Conservation (phyloP, 495 filamentous ascomycete genomes). For the Penicillium verhagenii region DNA sequence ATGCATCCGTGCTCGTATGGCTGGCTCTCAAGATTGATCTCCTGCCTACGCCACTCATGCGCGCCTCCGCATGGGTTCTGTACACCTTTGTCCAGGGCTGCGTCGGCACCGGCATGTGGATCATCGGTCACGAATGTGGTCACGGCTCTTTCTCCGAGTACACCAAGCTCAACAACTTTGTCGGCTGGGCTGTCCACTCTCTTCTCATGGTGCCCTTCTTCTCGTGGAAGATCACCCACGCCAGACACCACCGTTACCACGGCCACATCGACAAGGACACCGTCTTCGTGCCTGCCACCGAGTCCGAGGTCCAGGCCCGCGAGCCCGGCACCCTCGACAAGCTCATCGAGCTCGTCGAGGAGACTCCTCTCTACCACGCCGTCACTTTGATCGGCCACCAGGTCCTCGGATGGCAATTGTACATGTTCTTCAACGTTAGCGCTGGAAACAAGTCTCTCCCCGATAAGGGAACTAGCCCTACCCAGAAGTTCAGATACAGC, state of each 20-base stretch:
- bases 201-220: conserved; percentile 68
- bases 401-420: conserved; percentile 55
- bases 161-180: conserved; percentile 60
- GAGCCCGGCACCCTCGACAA: conserved; percentile 34
- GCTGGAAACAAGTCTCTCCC: conserved; percentile 46
- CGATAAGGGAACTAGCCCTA: conserved; percentile 34
- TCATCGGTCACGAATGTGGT: conserved; percentile 28
- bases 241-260: conserved; percentile 67
- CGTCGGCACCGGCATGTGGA: conserved; percentile 29
- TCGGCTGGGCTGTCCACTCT: conserved; percentile 67
- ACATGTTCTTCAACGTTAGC: conserved; percentile 55
- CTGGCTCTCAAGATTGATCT: conserved; percentile 24
- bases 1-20: conserved; percentile 22
- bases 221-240: conserved; percentile 75
- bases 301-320: conserved; percentile 37
- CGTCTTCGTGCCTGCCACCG: conserved; percentile 55
- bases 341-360: conserved; percentile 50
- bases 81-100: conserved; percentile 28
- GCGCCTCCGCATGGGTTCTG: conserved; percentile 18
- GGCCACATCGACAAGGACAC: conserved; percentile 59
- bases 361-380: conserved; percentile 53
- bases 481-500: conserved; percentile 49
- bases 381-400: conserved; percentile 52
- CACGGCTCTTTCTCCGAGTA: conserved; percentile 67
- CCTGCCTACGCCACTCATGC: conserved; percentile 19